Evolutionary conservation across 1,139 yeast genomes (phyloP), one percentile per base, ranked within the genome.

Genomic region (Nakaseomyces glabratus): DNA sequence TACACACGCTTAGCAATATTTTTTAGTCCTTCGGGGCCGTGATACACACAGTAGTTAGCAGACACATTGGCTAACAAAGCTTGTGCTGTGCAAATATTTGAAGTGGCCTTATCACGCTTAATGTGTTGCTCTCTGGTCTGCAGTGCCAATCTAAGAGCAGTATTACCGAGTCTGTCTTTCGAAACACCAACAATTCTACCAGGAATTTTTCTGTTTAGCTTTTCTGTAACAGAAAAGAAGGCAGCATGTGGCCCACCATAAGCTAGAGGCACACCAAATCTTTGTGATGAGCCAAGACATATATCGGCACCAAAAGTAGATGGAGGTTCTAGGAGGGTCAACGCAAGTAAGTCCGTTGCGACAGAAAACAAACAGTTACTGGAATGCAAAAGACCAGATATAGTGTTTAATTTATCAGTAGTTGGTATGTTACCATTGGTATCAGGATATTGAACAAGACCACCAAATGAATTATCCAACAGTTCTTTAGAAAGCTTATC

Each of bases 211-310:
- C 98, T 76, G 55, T 85, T 82, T 52, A 82, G 71, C 43, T 75
- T 71, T 42, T 76, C 71, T 17, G 76, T 69, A 33, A 93, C 93
- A 11, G 97, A 85, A 53, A 90, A 88, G 65, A 85, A 90, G 0
- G 95, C 98, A 35, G 98, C 98, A 58, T 90, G 98, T 4, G 98
- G 98, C 21, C 98, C 98, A 54, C 98, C 98, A 55, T 78, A 90
- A 10, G 97, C 98, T 63, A 88, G 74, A 38, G 98, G 97, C 31
- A 90, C 96, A 52, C 98, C 98, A 50, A 90, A 85, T 60, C 98
- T 72, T 67, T 90, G 98, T 4, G 96, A 73, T 13, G 86, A 77
- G 37, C 98, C 98, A 38, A 90, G 68, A 2, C 82, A 95, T 40
- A 90, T 82, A 58, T 90, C 98, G 31, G 97, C 97, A 36, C 88